Base-by-base conservation (phyloP, 306 rosid genomes). In the Prunus davidiana region DNA sequence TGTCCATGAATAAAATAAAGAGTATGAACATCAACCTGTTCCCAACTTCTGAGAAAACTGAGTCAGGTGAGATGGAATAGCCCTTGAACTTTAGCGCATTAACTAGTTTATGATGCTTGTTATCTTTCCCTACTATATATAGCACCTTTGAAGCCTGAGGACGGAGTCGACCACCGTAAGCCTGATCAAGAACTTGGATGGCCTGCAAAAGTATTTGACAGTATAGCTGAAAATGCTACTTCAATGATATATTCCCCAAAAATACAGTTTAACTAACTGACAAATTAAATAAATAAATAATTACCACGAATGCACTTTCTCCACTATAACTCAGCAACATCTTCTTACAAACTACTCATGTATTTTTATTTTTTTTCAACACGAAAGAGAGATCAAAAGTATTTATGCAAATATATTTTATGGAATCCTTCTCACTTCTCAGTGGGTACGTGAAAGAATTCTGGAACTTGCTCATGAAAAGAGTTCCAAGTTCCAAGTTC, bases 61-160 rank as follows among this genome's bases (percentile, higher is more conserved):
- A 84, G 69, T 47, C 86, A 6, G 69, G 56, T 69, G 73, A 68
- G 30, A 74, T 25, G 55, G 78, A 82, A 82, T 83, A 85, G 63
- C 89, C 90, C 73, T 77, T 83, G 80, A 80, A 72, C 76, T 88
- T 79, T 64, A 91, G 86, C 13, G 77, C 24, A 72, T 82, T 71
- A 45, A 72, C 84, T 81, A 91, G 67, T 58, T 84, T 71, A 51
- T 51, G 57, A 73, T 76, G 25, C 72, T 83, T 86, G 60, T 78
- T 57, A 67, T 80, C 89, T 68, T 85, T 85, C 82, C 85, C 83
- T 19, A 85, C 74, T 62, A 89, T 73, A 80, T 63, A 84, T 55
- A 89, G 86, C 82, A 86, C 78, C 51, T 86, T 79, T 69, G 84
- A 78, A 30, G 63, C 87, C 34, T 62, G 73, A 30, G 56, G 16